phyloP scores from a whole-genome alignment of 306 rosid species.

The Prunus armeniaca region DNA sequence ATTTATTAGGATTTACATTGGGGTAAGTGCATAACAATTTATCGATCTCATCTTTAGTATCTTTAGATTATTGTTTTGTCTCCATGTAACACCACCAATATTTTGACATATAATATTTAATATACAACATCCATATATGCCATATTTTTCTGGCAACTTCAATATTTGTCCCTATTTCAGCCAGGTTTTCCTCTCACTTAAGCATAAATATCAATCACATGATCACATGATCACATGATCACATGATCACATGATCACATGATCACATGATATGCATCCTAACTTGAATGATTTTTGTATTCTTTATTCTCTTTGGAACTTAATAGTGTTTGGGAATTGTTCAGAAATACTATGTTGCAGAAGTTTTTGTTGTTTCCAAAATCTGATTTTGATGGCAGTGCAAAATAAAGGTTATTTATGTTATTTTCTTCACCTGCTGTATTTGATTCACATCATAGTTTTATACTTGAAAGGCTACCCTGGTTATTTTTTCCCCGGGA shows the following conservation, averaged over 20 bases:
- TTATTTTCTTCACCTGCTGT: not conserved
- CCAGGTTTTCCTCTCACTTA: not conserved
- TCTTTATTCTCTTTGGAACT: not conserved
- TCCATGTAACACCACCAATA: not conserved
- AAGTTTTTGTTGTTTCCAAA: not conserved
- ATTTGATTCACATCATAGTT: not conserved
- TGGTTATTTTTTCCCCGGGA: not conserved
- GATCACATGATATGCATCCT: not conserved
- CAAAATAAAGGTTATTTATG: not conserved
- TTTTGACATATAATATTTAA: no score
- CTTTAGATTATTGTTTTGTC: not conserved
- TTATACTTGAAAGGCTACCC: not conserved
- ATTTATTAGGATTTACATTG: not conserved
- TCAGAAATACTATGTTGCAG: not conserved
- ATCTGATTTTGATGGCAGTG: not conserved
- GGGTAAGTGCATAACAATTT: not conserved
- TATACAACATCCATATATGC: not conserved
- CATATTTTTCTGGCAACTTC: not conserved
- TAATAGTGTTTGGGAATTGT: not conserved
- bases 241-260: not conserved
- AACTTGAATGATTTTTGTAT: conserved; percentile 15
- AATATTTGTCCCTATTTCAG: not conserved
- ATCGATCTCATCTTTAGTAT: not conserved
- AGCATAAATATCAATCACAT: no score
- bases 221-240: not conserved